Evolutionary conservation across 164 flowering plant genomes (phyloP).

Genomic region (Dillenia suffruticosa): DNA sequence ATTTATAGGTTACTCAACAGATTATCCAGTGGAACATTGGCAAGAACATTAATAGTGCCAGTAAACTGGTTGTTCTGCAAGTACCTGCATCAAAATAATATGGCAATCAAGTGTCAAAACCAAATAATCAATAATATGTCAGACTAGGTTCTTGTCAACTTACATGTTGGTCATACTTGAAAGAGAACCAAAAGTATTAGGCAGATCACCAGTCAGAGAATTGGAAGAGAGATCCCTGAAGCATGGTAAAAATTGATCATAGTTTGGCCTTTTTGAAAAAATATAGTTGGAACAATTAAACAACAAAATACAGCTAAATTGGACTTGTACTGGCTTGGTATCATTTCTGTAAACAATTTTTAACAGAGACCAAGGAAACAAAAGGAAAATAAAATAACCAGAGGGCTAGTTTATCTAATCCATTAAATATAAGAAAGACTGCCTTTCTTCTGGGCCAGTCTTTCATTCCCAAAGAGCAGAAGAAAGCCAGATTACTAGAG

Average conservation of each 20-base stretch:
- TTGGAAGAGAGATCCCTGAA: slow-evolving; percentile 90
- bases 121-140: neutral
- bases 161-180: slow-evolving; percentile 62
- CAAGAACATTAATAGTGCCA: slow-evolving; percentile 79
- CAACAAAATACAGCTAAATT: no score
- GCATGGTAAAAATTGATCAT: slow-evolving; percentile 2
- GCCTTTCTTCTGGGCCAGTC: no score
- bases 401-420: no score
- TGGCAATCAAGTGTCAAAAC: neutral
- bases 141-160: slow-evolving; percentile 21
- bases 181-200: slow-evolving; percentile 57
- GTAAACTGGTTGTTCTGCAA: slow-evolving; percentile 87
- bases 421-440: no score
- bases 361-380: no score
- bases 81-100: slow-evolving; percentile 43
- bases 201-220: slow-evolving; percentile 62
- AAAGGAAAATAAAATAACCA: no score
- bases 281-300: no score
- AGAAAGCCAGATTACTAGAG: no score
- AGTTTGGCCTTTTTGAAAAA: no score
- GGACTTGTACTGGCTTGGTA: no score
- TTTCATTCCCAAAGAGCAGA: no score
- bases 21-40: slow-evolving; percentile 66
- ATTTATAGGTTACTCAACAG: slow-evolving; percentile 49
- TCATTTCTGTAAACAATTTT: no score